Evolutionary conservation across 306 rosid genomes (phyloP).

Genomic region (Luffa acutangula): DNA sequence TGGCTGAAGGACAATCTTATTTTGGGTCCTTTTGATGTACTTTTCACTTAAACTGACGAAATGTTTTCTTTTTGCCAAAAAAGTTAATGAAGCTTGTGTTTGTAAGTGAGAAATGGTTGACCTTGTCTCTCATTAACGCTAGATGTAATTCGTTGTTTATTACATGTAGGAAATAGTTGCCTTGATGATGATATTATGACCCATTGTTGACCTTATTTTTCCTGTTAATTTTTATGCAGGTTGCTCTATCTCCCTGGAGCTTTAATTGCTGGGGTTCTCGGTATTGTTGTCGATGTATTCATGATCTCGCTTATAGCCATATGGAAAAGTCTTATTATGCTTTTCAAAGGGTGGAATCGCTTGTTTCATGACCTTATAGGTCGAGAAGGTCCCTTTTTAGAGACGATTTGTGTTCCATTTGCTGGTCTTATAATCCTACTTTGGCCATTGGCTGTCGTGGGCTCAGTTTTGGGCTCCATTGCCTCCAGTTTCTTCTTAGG

Average conservation of each 20-base stretch:
- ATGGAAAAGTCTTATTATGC: slow-evolving; percentile 76
- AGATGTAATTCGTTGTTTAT: not conserved
- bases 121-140: not conserved
- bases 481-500: slow-evolving; percentile 68
- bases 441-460: slow-evolving; percentile 94
- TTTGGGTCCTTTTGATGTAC: not conserved
- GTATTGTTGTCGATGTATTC: slow-evolving; percentile 54
- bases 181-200: slow-evolving; percentile 1
- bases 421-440: slow-evolving; percentile 92
- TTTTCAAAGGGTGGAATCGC: slow-evolving; percentile 86
- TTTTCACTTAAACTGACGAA: not conserved
- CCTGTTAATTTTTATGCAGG: slow-evolving; percentile 30
- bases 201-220: not conserved
- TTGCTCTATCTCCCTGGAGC: slow-evolving; percentile 72
- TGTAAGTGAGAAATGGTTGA: not conserved
- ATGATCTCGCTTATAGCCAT: slow-evolving; percentile 66
- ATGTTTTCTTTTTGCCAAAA: not conserved
- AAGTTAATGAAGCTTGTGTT: not conserved
- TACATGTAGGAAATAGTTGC: not conserved
- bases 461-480: slow-evolving; percentile 60
- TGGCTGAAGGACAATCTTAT: not conserved
- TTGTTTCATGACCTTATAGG: slow-evolving; percentile 95
- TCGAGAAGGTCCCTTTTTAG: slow-evolving; percentile 99
- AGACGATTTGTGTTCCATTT: slow-evolving; percentile 92
- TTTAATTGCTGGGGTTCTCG: slow-evolving; percentile 49